phyloP scores from a whole-genome alignment of 768 basidiomycete genomes.

The Lactarius vividus region DNA sequence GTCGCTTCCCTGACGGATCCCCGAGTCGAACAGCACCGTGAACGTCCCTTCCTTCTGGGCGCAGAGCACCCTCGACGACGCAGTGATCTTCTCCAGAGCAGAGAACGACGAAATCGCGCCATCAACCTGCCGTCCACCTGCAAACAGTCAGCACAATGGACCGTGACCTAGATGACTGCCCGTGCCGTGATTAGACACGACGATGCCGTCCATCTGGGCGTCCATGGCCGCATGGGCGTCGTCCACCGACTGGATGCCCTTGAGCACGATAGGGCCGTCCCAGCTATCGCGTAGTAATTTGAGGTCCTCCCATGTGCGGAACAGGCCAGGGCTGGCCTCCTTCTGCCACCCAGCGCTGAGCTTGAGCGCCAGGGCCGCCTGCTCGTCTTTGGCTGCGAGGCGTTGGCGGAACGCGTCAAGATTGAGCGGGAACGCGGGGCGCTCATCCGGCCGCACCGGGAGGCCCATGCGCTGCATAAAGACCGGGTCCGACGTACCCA shows the following conservation, averaged over 20 bases:
- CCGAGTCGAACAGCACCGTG: conserved; percentile 74
- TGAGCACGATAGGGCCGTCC: conserved; percentile 80
- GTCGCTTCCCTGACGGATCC: conserved; percentile 80
- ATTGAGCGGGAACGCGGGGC: conserved; percentile 58
- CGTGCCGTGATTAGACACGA: conserved; percentile 79
- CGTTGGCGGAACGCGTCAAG: conserved; percentile 44
- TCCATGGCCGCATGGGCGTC: conserved; percentile 72
- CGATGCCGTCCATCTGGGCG: conserved; percentile 62
- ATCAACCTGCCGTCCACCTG: conserved; percentile 71
- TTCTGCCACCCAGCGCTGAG: conserved; percentile 64
- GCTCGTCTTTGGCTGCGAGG: conserved; percentile 46
- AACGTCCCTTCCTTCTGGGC: conserved; percentile 61
- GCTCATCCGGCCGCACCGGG: conserved; percentile 44
- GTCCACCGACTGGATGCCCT: conserved; percentile 69
- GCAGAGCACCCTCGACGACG: conserved; percentile 53
- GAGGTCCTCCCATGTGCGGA: conserved; percentile 69
- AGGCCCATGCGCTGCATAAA: conserved; percentile 63
- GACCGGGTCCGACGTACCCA: conserved; percentile 71
- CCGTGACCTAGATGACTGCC: not conserved
- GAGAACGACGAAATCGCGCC: conserved; percentile 73
- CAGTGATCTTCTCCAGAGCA: conserved; percentile 66
- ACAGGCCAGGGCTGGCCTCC: conserved; percentile 60
- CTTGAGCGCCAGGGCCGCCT: conserved; percentile 38
- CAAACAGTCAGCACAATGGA: not conserved
- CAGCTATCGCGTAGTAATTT: conserved; percentile 66